A percentile compares a stretch with the other conserved stretches of the same genome.
Conservation (phyloP, 2,329 filamentous ascomycete species). For the Colletotrichum gigasporum region DNA sequence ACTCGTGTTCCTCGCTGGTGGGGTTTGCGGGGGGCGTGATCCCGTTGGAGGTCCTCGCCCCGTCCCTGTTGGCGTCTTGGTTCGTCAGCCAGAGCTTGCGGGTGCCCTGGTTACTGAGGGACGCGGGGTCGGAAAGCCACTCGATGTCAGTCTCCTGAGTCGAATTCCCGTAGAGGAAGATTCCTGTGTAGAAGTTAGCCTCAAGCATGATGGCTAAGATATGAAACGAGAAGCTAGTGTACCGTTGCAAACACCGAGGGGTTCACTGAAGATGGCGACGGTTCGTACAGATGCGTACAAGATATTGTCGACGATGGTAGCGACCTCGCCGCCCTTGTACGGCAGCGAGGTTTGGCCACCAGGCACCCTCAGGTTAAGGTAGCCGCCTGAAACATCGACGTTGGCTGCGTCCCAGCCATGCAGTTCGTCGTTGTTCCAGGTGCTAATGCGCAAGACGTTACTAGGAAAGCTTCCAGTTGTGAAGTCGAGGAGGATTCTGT, state of each 20-base stretch:
- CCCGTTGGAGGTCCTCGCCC: conserved; percentile 27
- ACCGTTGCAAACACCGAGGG: conserved; percentile 43
- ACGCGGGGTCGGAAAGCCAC: conserved; percentile 42
- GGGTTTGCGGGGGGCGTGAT: conserved; percentile 35
- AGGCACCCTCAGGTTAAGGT: conserved; percentile 39
- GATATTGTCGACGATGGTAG: conserved; percentile 38
- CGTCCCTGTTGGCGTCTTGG: conserved; percentile 38
- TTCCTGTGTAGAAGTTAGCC: conserved; percentile 33
- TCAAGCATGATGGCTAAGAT: fast-evolving
- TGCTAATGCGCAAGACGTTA: conserved; percentile 35
- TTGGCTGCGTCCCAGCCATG: conserved; percentile 31
- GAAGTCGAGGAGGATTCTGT: conserved; percentile 37
- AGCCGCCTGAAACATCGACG: conserved; percentile 37
- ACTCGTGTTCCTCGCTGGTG: conserved; percentile 41
- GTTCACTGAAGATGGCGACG: conserved; percentile 39
- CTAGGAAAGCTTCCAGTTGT: conserved; percentile 34
- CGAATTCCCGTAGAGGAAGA: conserved; percentile 41
- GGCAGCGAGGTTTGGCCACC: conserved; percentile 38
- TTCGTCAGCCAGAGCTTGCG: conserved; percentile 42
- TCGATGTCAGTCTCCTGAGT: conserved; percentile 43
- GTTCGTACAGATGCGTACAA: conserved; percentile 41
- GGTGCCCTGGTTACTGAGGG: conserved; percentile 37
- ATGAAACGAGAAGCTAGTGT: neutral
- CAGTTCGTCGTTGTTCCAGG: conserved; percentile 30
- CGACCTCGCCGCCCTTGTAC: conserved; percentile 37